Conservation (phyloP, 768 basidiomycete species). For the Trichaptum fuscoviolaceum region DNA sequence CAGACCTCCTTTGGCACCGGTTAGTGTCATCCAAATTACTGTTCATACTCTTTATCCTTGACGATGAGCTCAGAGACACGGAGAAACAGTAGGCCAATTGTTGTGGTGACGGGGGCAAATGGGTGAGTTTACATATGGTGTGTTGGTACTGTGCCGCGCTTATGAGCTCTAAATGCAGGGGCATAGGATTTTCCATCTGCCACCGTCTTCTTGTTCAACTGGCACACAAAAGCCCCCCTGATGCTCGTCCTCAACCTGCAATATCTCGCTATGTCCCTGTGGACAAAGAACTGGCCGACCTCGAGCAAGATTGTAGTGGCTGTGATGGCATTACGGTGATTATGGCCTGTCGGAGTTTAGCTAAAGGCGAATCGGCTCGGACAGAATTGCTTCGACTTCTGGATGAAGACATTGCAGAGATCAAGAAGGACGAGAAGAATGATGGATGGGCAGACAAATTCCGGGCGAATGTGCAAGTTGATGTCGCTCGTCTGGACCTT, state of each 20-base stretch:
- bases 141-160: slow-evolving; percentile 3
- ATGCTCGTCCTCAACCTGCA: slow-evolving; percentile 39
- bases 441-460: slow-evolving; percentile 55
- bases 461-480: slow-evolving; percentile 51
- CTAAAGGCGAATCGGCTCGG: slow-evolving; percentile 59
- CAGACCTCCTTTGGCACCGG: background rate
- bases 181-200: slow-evolving; percentile 81
- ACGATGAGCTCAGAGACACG: background rate
- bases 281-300: slow-evolving; percentile 14
- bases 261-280: slow-evolving; percentile 27
- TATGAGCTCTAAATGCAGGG: slow-evolving; percentile 37
- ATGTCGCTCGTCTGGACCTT: slow-evolving; percentile 62
- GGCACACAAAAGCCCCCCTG: slow-evolving; percentile 42
- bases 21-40: background rate
- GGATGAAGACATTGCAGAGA: slow-evolving; percentile 45
- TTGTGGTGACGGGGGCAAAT: slow-evolving; percentile 71
- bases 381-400: slow-evolving; percentile 46
- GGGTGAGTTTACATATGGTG: slow-evolving; percentile 36
- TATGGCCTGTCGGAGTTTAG: slow-evolving; percentile 70
- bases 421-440: slow-evolving; percentile 31
- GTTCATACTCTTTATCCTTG: background rate
- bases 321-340: slow-evolving; percentile 65
- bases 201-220: slow-evolving; percentile 70
- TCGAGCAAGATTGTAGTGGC: slow-evolving; percentile 16
- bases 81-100: slow-evolving; percentile 33